These are phyloP conservation scores for Patellifolia procumbens DNA, from an alignment of 179 eudicot species.

Conservation along the genomic window DNA sequence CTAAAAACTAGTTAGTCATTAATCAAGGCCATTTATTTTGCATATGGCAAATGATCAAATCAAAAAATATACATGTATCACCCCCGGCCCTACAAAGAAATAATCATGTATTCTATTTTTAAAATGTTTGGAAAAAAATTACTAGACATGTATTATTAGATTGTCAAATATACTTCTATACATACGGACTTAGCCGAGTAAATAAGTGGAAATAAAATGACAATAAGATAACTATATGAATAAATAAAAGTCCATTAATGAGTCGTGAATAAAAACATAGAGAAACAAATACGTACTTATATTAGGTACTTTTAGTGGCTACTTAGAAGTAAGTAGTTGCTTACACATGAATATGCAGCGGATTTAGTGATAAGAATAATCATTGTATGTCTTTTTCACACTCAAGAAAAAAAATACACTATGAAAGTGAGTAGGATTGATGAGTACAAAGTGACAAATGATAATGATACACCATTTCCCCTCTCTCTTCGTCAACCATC, in stretches of 20 bases:
- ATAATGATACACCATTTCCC: constrained; percentile 15
- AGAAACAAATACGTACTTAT: background rate
- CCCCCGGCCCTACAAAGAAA: no score
- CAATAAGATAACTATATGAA: background rate
- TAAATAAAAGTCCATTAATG: background rate
- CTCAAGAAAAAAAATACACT: constrained; percentile 11
- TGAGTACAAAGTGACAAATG: constrained; percentile 33
- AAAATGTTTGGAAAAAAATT: no score
- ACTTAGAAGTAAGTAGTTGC: background rate
- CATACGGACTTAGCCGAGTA: no score
- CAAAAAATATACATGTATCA: no score
- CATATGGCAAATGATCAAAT: no score
- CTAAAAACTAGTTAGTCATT: no score
- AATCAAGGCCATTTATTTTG: no score
- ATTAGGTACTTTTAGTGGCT: background rate
- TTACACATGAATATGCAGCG: constrained; percentile 13
- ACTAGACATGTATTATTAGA: no score
- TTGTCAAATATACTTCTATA: no score
- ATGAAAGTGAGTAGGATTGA: constrained; percentile 15
- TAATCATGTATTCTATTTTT: no score
- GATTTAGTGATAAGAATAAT: constrained; percentile 22
- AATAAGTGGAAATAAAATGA: no score
- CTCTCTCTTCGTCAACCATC: constrained; percentile 20
- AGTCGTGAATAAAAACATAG: background rate
- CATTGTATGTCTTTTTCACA: constrained; percentile 18